Percentiles rank a stretch among this genome's conserved stretches.
phyloP scores from a whole-genome alignment of 192 early-diverging fungal genomes.

The Powellomyces hirtus region DNA sequence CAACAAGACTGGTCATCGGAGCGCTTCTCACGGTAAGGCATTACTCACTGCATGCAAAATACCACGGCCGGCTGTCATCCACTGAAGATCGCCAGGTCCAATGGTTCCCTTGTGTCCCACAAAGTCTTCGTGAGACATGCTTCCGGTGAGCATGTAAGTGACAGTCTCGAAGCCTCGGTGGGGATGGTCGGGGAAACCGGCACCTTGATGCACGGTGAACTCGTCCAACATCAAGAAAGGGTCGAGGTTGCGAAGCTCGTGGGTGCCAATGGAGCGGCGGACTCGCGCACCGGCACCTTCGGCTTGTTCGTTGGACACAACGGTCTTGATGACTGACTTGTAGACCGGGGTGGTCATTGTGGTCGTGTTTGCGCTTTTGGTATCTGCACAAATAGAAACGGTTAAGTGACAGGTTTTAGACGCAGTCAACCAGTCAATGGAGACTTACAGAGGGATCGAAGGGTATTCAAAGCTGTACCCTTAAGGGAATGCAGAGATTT shows the following conservation, averaged over 20 bases:
- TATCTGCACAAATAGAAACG: no score
- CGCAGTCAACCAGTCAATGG: no score
- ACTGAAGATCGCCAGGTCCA: constrained; percentile 52
- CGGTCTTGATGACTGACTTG: constrained; percentile 12
- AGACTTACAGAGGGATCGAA: no score
- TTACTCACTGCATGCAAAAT: constrained; percentile 59
- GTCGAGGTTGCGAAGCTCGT: constrained; percentile 1
- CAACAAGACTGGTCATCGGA: no score
- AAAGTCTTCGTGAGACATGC: constrained; percentile 59
- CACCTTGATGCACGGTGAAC: constrained; percentile 25
- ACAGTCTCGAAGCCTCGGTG: constrained; percentile 70
- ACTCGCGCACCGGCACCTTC: constrained; percentile 85
- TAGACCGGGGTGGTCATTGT: neutral
- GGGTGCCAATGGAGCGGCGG: constrained; percentile 70
- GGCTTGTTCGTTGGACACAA: constrained; percentile 23
- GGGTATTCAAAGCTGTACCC: no score
- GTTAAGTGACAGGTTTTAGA: no score
- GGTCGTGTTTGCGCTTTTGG: neutral
- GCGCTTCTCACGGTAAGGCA: neutral
- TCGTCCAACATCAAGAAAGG: constrained; percentile 82
- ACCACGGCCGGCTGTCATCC: constrained; percentile 69
- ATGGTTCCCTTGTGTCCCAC: constrained; percentile 51
- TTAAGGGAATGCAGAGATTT: no score
- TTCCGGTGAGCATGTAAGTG: constrained; percentile 60
- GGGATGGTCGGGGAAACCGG: constrained; percentile 51